Percentiles rank a stretch among this genome's conserved stretches.
These are phyloP conservation scores for Rhodotorula paludigena DNA, from an alignment of 768 basidiomycete species.

Conservation along the genomic window DNA sequence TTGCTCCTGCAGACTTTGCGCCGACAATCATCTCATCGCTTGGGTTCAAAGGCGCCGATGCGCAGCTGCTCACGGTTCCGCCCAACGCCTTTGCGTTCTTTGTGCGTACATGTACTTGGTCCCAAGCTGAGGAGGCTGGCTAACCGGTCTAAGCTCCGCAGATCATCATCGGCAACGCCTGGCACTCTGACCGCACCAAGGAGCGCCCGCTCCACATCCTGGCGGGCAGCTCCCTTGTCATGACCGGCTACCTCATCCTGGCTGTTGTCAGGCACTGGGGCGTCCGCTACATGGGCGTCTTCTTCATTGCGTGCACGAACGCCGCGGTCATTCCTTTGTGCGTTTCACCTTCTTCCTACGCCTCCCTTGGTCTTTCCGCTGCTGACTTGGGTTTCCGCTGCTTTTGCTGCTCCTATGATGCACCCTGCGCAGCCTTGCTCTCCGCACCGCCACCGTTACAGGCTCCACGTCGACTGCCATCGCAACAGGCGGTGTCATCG, in stretches of 20 bases:
- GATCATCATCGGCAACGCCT: slow-evolving; percentile 44
- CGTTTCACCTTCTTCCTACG: not conserved
- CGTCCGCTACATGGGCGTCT: slow-evolving; percentile 42
- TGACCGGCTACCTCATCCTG: slow-evolving; percentile 43
- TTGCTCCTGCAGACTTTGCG: slow-evolving; percentile 8
- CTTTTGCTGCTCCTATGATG: not conserved
- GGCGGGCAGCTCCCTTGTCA: slow-evolving; percentile 38
- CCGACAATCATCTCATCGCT: slow-evolving; percentile 20
- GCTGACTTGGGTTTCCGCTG: too few relatives aligned
- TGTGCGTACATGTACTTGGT: too few relatives aligned
- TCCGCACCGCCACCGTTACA: slow-evolving; percentile 38
- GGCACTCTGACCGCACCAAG: slow-evolving; percentile 38
- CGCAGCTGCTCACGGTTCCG: slow-evolving; percentile 19
- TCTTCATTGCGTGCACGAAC: slow-evolving; percentile 45
- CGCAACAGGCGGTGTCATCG: slow-evolving; percentile 42
- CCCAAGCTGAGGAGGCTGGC: too few relatives aligned
- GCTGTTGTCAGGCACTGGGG: slow-evolving; percentile 39
- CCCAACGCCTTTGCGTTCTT: slow-evolving; percentile 17
- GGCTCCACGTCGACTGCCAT: slow-evolving; percentile 44
- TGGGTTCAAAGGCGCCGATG: slow-evolving; percentile 16
- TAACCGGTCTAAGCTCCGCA: too few relatives aligned
- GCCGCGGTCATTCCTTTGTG: slow-evolving; percentile 45
- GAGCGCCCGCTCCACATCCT: slow-evolving; percentile 44
- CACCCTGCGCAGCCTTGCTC: too few relatives aligned
- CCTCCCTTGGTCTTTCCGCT: too few relatives aligned